phyloP scores from a whole-genome alignment of 192 early-diverging fungal species.

The Podochytrium sp. region DNA sequence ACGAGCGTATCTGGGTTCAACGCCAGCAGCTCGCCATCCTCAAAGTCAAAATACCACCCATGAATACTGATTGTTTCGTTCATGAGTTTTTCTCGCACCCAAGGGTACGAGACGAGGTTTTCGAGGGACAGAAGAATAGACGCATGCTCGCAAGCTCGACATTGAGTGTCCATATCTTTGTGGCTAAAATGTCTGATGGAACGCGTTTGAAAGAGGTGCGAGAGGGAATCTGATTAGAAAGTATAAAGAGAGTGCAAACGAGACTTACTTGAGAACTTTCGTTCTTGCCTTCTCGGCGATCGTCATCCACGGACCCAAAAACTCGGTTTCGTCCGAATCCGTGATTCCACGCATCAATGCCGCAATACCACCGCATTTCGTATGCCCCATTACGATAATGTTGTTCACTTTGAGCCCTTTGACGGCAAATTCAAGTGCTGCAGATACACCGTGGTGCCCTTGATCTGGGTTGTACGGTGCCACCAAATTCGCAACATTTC shows the following conservation, averaged over 20 bases:
- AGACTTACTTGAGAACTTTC: slow-evolving; percentile 39
- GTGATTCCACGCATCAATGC: slow-evolving; percentile 40
- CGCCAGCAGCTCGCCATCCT: slow-evolving; percentile 43
- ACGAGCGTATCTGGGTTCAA: slow-evolving; percentile 39
- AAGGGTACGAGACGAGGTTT: slow-evolving; percentile 49
- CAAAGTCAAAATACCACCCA: slow-evolving; percentile 58
- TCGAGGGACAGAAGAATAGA: slow-evolving; percentile 46
- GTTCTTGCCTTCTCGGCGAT: slow-evolving; percentile 46
- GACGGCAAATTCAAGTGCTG: slow-evolving; percentile 53
- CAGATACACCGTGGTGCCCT: slow-evolving; percentile 43
- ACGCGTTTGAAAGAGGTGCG: neutral
- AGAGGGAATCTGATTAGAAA: too few relatives aligned
- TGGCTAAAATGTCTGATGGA: slow-evolving; percentile 15
- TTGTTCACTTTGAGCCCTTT: slow-evolving; percentile 46
- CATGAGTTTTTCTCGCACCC: slow-evolving; percentile 37
- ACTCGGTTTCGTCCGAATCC: slow-evolving; percentile 36
- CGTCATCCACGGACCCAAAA: slow-evolving; percentile 48
- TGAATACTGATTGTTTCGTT: slow-evolving; percentile 40
- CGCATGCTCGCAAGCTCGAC: slow-evolving; percentile 46
- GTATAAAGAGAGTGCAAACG: neutral
- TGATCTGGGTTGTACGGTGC: slow-evolving; percentile 45
- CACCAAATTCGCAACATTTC: slow-evolving; percentile 53
- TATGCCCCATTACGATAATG: slow-evolving; percentile 54
- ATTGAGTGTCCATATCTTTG: slow-evolving; percentile 32
- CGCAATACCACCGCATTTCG: slow-evolving; percentile 49